These are phyloP conservation scores for Emergomyces pasteurianus DNA, from an alignment of 2,329 filamentous ascomycete genomes.

Conservation along the genomic window DNA sequence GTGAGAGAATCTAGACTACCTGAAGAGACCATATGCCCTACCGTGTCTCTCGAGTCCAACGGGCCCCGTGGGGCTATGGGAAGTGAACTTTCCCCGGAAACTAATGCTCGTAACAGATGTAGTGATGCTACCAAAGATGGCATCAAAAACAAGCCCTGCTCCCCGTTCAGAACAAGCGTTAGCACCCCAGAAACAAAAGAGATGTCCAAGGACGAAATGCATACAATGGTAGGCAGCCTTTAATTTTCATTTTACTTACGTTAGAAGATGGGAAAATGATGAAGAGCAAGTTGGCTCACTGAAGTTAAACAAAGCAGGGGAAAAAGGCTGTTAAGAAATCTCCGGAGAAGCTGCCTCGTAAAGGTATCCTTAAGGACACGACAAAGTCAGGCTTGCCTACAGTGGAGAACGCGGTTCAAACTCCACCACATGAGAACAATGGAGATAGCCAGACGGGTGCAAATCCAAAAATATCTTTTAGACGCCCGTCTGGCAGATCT, in stretches of 20 bases:
- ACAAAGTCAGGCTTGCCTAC: background rate
- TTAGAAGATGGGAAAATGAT: background rate
- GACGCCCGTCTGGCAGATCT: constrained; percentile 11
- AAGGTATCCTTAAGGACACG: constrained; percentile 11
- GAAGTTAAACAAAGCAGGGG: background rate
- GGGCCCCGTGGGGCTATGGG: background rate
- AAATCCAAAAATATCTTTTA: constrained; percentile 4
- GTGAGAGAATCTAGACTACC: background rate
- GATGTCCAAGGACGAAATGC: background rate
- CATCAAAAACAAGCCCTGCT: no score
- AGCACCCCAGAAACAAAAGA: background rate
- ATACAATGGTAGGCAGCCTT: background rate
- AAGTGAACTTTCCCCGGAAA: background rate
- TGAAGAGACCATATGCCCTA: no score
- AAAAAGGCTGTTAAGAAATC: background rate
- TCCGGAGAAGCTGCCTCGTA: background rate
- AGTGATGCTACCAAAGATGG: background rate
- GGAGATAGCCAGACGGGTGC: constrained; percentile 5
- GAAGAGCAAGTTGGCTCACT: background rate
- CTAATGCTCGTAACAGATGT: background rate
- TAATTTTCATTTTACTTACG: background rate
- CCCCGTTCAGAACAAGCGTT: background rate
- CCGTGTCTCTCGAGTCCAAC: background rate
- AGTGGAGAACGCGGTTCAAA: constrained; percentile 3
- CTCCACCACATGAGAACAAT: constrained; percentile 7